phyloP scores from a whole-genome alignment of 2,329 filamentous ascomycete species.

The Cladosporium sp. region DNA sequence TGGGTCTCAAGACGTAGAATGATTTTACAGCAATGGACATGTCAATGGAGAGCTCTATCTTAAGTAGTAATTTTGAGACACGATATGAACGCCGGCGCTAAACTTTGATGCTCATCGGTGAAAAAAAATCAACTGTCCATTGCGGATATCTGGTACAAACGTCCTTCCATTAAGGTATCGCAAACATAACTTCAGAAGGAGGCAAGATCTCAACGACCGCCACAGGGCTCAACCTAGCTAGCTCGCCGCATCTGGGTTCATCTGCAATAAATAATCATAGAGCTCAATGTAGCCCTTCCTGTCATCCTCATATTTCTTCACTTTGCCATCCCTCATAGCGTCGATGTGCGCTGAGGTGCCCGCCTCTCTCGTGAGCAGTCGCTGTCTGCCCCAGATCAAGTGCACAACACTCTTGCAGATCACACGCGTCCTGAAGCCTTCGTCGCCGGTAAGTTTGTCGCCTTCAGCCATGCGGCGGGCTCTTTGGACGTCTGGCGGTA shows the following conservation, averaged over 20 bases:
- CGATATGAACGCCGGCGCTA: not conserved
- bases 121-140: not conserved
- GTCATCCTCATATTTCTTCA: conserved; percentile 38
- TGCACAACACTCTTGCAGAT: conserved; percentile 32
- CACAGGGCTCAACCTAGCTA: not conserved
- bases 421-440: conserved; percentile 32
- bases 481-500: conserved; percentile 19
- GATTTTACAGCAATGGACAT: not conserved
- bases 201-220: not conserved
- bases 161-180: not conserved
- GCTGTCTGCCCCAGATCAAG: conserved; percentile 33
- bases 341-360: conserved; percentile 33
- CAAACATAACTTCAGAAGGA: not conserved
- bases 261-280: conserved; percentile 21
- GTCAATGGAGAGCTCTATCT: not conserved
- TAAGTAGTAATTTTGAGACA: not conserved
- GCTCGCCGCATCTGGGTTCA: not conserved
- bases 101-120: not conserved
- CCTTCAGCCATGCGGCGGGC: conserved; percentile 6
- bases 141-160: not conserved
- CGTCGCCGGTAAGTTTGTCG: conserved; percentile 20
- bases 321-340: conserved; percentile 25
- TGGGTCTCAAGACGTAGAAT: not conserved
- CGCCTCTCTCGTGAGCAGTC: conserved; percentile 33
- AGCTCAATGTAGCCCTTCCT: conserved; percentile 35